Percentiles rank a stretch among this genome's conserved stretches.
These are phyloP conservation scores for Brassica nigra DNA, from an alignment of 345 rosid genomes.

Conservation along the genomic window DNA sequence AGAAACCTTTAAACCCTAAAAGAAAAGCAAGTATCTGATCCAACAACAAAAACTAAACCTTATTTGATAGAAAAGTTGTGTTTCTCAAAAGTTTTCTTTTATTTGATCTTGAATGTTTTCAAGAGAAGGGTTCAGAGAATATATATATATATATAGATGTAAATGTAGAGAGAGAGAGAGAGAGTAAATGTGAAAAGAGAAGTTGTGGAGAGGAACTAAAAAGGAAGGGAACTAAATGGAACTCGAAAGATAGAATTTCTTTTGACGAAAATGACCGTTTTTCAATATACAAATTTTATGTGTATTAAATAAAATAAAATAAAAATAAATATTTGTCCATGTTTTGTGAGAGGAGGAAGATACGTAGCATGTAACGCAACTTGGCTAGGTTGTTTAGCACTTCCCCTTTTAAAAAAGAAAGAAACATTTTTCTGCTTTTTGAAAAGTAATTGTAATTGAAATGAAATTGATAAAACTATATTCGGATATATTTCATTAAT, in stretches of 20 bases:
- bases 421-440: slow-evolving; percentile 21
- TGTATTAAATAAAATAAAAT: background rate
- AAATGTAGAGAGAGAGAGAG: background rate
- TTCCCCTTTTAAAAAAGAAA: slow-evolving; percentile 22
- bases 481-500: background rate
- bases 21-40: slow-evolving; percentile 28
- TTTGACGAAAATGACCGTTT: slow-evolving; percentile 44
- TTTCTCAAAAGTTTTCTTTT: background rate
- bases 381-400: slow-evolving; percentile 47
- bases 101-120: background rate
- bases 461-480: background rate
- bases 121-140: background rate
- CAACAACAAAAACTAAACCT: slow-evolving; percentile 14
- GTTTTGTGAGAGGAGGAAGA: slow-evolving; percentile 46
- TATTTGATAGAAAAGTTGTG: slow-evolving; percentile 13
- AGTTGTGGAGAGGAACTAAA: slow-evolving; percentile 25
- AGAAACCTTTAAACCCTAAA: slow-evolving; percentile 43
- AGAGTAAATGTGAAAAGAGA: background rate
- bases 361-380: slow-evolving; percentile 68
- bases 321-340: background rate
- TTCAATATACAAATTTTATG: slow-evolving; percentile 38
- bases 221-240: slow-evolving; percentile 43
- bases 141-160: background rate
- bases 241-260: slow-evolving; percentile 35
- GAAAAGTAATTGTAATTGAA: background rate